These are phyloP conservation scores for Trichoderma gracile DNA, from an alignment of 2,329 filamentous ascomycete species.

Conservation along the genomic window DNA sequence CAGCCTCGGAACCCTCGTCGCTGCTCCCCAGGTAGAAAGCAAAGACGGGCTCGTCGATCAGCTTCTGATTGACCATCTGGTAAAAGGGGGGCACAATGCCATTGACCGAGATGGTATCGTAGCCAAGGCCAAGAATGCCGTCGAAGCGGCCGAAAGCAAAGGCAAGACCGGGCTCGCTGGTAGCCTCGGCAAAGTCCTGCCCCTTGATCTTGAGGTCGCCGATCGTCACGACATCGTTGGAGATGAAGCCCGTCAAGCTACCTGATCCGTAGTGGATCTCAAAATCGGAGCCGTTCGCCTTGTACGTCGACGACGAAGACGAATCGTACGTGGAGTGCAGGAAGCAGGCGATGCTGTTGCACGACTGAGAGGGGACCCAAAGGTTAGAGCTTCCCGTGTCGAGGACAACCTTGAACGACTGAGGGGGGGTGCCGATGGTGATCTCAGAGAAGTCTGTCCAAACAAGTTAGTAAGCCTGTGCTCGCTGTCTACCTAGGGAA, in stretches of 20 bases:
- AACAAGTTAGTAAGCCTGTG: not conserved
- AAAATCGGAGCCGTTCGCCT: conserved; percentile 90
- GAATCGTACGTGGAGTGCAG: conserved; percentile 97
- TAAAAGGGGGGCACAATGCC: conserved; percentile 93
- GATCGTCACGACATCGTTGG: conserved; percentile 81
- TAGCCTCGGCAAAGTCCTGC: conserved; percentile 96
- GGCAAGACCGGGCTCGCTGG: conserved; percentile 89
- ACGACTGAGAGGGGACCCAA: conserved; percentile 91
- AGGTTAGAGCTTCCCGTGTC: conserved; percentile 99
- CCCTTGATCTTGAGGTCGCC: conserved; percentile 85
- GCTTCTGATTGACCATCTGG: conserved; percentile 85
- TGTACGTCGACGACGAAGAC: conserved; percentile 82
- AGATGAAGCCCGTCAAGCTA: conserved; percentile 89
- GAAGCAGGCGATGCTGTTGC: conserved; percentile 96
- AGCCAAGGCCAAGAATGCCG: conserved; percentile 92
- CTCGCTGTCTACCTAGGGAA: not conserved
- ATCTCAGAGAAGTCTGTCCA: conserved; percentile 91
- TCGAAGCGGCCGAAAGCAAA: conserved; percentile 98
- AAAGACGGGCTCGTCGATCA: conserved; percentile 90
- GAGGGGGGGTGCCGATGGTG: conserved; percentile 84
- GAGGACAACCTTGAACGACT: conserved; percentile 96
- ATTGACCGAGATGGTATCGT: conserved; percentile 97
- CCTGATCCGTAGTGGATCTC: conserved; percentile 96
- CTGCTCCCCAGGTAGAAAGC: conserved; percentile 88
- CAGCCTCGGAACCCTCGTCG: conserved; percentile 77